Conservation (phyloP, 495 filamentous ascomycete genomes). For the Trichodelitschia bisporula region DNA sequence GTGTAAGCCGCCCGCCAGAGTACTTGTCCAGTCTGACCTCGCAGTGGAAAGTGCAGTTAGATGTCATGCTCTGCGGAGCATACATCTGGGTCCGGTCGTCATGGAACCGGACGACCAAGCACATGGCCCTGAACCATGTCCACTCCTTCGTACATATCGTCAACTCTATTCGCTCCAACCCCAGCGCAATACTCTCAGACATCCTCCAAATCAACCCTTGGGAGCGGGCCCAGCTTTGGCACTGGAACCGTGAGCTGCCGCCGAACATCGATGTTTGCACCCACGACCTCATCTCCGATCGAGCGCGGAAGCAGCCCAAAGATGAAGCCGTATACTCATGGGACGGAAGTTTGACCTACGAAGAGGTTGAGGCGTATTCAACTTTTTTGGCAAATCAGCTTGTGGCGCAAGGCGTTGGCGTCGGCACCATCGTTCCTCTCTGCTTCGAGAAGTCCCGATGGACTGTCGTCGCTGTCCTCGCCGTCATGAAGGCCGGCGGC, state of each 20-base stretch:
- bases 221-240: conserved; percentile 7
- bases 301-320: conserved; percentile 3
- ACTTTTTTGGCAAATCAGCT: conserved; percentile 14
- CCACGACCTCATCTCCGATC: conserved; percentile 7
- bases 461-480: conserved; percentile 25
- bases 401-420: conserved; percentile 10
- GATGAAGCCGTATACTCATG: conserved; percentile 9
- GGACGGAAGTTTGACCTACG: conserved; percentile 15
- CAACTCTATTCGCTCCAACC: neutral
- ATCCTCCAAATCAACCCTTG: neutral
- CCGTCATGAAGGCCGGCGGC: conserved; percentile 27
- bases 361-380: conserved; percentile 14
- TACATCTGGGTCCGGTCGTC: too few relatives aligned
- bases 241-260: conserved; percentile 5
- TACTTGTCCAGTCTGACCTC: too few relatives aligned
- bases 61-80: too few relatives aligned
- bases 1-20: too few relatives aligned
- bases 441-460: conserved; percentile 31
- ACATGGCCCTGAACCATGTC: too few relatives aligned
- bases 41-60: too few relatives aligned
- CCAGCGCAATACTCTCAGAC: neutral
- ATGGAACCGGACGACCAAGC: too few relatives aligned
- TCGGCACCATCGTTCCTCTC: conserved; percentile 23
- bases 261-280: conserved; percentile 4
- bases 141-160: neutral